These are phyloP conservation scores for Puccinia polysora DNA, from an alignment of 1,284 basidiomycete species.

Conservation along the genomic window DNA sequence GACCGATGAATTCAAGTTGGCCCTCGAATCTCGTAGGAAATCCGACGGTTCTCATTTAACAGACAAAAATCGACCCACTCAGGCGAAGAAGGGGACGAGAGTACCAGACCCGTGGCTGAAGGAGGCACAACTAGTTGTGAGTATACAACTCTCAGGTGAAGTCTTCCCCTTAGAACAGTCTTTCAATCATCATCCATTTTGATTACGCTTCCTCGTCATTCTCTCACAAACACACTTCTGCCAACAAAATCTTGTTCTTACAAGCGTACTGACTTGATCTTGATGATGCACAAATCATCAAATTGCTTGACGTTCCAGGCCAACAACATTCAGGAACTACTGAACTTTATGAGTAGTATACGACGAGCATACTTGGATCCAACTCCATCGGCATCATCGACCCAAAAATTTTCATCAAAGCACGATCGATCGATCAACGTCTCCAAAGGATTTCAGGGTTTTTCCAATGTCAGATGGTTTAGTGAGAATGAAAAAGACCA, in stretches of 20 bases:
- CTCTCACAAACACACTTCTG: neutral
- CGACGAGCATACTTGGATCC: slow-evolving; percentile 28
- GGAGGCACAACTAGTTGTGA: slow-evolving; percentile 32
- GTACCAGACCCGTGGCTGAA: no score
- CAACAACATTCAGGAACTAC: slow-evolving; percentile 31
- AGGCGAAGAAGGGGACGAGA: no score
- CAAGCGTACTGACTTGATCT: neutral
- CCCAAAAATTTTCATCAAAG: neutral
- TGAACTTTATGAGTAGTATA: slow-evolving; percentile 30
- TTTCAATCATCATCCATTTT: neutral
- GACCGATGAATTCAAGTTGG: no score
- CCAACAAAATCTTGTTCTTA: neutral
- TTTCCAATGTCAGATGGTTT: slow-evolving; percentile 67
- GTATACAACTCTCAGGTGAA: no score
- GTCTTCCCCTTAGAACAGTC: slow-evolving; percentile 1
- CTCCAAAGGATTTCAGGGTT: slow-evolving; percentile 55
- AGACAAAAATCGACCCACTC: no score
- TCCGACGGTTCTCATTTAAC: no score
- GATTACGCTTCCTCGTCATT: neutral
- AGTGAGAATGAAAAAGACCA: slow-evolving; percentile 82
- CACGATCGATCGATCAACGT: slow-evolving; percentile 18
- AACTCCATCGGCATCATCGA: neutral
- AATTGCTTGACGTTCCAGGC: slow-evolving; percentile 11
- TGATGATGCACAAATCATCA: neutral
- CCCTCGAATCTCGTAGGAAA: no score